Percentiles rank a stretch among this genome's conserved stretches.
Conservation (phyloP, 441 rosid genomes). For the Pelargonium exstipulatum region DNA sequence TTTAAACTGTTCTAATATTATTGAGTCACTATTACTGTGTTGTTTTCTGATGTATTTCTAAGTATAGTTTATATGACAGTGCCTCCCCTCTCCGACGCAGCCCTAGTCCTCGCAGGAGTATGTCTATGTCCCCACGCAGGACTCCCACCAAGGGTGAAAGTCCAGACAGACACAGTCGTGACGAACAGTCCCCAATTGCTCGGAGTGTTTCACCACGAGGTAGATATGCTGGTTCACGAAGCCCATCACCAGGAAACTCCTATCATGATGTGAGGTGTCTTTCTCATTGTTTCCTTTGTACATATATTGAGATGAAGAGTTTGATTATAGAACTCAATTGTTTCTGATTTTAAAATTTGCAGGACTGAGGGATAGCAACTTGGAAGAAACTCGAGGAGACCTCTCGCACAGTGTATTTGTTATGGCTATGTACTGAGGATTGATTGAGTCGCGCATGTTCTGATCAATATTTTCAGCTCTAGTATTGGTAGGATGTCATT, state of each 20-base stretch:
- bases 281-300: not conserved
- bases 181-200: constrained; percentile 33
- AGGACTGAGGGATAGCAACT: not conserved
- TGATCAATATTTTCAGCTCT: too few relatives aligned
- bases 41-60: too few relatives aligned
- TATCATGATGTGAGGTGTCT: constrained; percentile 37
- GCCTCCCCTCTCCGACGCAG: constrained; percentile 32
- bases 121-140: constrained; percentile 34
- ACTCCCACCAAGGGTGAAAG: constrained; percentile 29
- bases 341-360: not conserved
- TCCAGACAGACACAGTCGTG: constrained; percentile 34
- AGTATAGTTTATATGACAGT: not conserved
- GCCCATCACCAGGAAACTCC: constrained; percentile 41
- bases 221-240: constrained; percentile 38
- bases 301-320: too few relatives aligned
- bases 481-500: too few relatives aligned
- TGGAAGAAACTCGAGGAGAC: not conserved
- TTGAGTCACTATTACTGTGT: not conserved
- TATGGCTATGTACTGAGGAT: not conserved
- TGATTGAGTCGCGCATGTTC: too few relatives aligned
- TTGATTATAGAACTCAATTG: not conserved
- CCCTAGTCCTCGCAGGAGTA: constrained; percentile 37
- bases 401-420: not conserved
- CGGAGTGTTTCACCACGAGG: constrained; percentile 39
- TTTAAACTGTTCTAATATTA: not conserved